These are phyloP conservation scores for Cyberlindnera mycetangii DNA, from an alignment of 805 yeast species.

Conservation along the genomic window DNA sequence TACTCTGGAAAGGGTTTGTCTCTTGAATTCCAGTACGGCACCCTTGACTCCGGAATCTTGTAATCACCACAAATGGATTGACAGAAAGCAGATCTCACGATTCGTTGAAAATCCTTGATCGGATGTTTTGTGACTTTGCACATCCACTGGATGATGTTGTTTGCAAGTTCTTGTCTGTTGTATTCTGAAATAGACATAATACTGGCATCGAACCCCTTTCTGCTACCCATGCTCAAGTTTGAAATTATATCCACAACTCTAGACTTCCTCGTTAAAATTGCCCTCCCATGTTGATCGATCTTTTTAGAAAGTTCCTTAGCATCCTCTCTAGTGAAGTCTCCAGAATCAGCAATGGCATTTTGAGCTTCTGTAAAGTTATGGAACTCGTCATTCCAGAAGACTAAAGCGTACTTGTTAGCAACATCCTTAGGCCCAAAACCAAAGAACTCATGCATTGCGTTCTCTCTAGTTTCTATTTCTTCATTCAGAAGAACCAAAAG, in stretches of 20 bases:
- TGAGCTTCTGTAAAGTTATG: slow-evolving; percentile 60
- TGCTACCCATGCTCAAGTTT: background rate
- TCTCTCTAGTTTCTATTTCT: slow-evolving; percentile 5
- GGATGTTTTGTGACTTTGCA: slow-evolving; percentile 37
- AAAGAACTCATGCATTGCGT: slow-evolving; percentile 8
- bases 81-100: slow-evolving; percentile 41
- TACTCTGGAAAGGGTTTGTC: slow-evolving; percentile 3
- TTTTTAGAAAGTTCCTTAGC: slow-evolving; percentile 39
- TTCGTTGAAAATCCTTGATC: slow-evolving; percentile 35
- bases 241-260: slow-evolving; percentile 1
- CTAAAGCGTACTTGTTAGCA: slow-evolving; percentile 39
- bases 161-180: slow-evolving; percentile 45
- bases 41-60: slow-evolving; percentile 11
- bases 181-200: slow-evolving; percentile 50
- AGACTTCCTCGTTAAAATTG: slow-evolving; percentile 38
- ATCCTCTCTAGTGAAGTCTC: slow-evolving; percentile 25
- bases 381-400: slow-evolving; percentile 78
- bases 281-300: slow-evolving; percentile 50
- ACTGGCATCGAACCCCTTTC: slow-evolving; percentile 27
- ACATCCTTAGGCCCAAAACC: background rate
- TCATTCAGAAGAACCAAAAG: background rate
- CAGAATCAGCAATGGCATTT: slow-evolving; percentile 39
- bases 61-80: slow-evolving; percentile 37
- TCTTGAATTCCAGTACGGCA: slow-evolving; percentile 26
- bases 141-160: slow-evolving; percentile 51